phyloP scores from a whole-genome alignment of 768 basidiomycete genomes.

The Tricholoma furcatifolium region DNA sequence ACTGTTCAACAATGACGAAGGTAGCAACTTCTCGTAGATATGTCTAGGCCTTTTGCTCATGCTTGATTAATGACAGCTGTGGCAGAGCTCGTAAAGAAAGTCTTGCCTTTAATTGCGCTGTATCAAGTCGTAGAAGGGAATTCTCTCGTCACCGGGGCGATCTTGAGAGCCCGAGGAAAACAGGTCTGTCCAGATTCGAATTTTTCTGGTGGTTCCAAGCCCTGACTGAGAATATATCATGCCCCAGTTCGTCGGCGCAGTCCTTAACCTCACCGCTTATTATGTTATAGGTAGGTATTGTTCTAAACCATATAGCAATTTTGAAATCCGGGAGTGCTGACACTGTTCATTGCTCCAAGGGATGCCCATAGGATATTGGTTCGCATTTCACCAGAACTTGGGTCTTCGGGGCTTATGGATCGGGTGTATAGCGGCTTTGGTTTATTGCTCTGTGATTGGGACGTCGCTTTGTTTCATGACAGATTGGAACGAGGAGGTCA shows the following conservation, averaged over 20 bases:
- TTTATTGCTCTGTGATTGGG: conserved; percentile 37
- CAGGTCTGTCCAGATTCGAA: not conserved
- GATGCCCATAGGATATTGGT: conserved; percentile 63
- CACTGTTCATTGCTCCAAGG: conserved; percentile 26
- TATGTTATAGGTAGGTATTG: conserved; percentile 8
- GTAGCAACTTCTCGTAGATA: too few relatives aligned
- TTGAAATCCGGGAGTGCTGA: not conserved
- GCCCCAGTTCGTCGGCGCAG: conserved; percentile 63
- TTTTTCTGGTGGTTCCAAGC: not conserved
- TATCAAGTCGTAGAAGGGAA: not conserved
- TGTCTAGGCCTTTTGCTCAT: too few relatives aligned
- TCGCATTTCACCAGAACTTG: conserved; percentile 45
- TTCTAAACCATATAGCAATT: not conserved
- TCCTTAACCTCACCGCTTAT: conserved; percentile 2
- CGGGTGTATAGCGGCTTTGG: conserved; percentile 51
- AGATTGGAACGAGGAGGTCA: conserved; percentile 52
- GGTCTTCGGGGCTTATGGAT: conserved; percentile 66
- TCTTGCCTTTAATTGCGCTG: conserved; percentile 28
- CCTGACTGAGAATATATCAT: not conserved
- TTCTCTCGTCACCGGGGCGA: not conserved
- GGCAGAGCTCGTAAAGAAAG: conserved; percentile 43
- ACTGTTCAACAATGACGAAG: conserved; percentile 7
- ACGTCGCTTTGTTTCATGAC: conserved; percentile 38
- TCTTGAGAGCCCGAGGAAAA: not conserved
- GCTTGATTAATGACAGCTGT: conserved; percentile 19